These are phyloP conservation scores for Camellia japonica DNA, from an alignment of 148 eudicot genomes.

Conservation along the genomic window DNA sequence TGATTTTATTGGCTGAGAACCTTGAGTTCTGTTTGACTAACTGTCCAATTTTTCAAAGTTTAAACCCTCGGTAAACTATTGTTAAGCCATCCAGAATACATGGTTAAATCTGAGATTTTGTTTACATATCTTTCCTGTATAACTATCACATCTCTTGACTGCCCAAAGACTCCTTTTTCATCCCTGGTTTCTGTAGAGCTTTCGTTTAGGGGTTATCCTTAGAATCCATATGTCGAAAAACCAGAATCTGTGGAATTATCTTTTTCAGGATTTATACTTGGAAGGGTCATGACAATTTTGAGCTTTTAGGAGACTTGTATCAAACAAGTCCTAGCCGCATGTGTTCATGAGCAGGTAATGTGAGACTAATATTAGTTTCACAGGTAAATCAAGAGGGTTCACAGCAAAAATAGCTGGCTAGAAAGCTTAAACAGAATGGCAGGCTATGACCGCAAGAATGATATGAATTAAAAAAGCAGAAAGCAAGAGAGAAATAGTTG, in stretches of 20 bases:
- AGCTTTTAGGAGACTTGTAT: conserved; percentile 6
- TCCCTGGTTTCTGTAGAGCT: no score
- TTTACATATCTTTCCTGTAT: neutral
- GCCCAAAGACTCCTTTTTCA: neutral
- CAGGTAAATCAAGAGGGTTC: neutral
- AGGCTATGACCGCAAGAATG: neutral
- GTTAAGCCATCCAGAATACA: no score
- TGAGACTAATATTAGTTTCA: no score
- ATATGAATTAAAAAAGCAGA: neutral
- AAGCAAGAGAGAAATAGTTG: neutral
- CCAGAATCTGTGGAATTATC: neutral
- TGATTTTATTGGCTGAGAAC: neutral
- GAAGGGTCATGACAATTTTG: neutral
- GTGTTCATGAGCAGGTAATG: neutral
- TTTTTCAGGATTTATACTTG: neutral
- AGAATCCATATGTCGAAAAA: neutral
- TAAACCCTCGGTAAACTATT: no score
- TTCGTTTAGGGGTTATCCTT: no score
- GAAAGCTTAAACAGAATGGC: neutral
- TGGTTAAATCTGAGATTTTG: neutral
- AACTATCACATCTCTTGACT: neutral
- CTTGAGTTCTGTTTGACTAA: neutral
- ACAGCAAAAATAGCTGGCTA: neutral
- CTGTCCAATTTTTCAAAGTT: no score
- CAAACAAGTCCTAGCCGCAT: neutral